A percentile compares a stretch with the other conserved stretches of the same genome.
phyloP scores from a whole-genome alignment of 495 filamentous ascomycete species.

The Aspergillus asperescens region DNA sequence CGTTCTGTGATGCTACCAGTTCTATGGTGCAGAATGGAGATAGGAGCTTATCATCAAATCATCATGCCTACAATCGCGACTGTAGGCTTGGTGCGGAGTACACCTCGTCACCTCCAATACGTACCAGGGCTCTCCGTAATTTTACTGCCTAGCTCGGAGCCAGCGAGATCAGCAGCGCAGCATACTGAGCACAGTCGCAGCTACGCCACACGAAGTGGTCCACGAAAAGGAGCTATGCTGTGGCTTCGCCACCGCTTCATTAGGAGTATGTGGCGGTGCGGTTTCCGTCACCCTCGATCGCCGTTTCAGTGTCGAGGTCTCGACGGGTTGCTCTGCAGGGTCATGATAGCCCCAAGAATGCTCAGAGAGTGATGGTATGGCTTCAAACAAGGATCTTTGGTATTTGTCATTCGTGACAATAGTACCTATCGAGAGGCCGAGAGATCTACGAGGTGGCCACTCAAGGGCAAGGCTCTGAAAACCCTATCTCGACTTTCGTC shows the following conservation, averaged over 20 bases:
- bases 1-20: neutral
- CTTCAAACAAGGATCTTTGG: neutral
- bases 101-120: neutral
- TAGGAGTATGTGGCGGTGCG: conserved; percentile 1
- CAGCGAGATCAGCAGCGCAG: neutral
- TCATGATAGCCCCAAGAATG: neutral
- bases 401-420: conserved; percentile 21
- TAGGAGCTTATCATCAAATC: neutral
- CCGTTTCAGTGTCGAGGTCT: neutral
- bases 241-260: neutral
- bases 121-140: conserved; percentile 2
- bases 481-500: conserved; percentile 1
- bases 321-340: conserved; percentile 1
- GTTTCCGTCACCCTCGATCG: neutral
- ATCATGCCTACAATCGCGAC: neutral
- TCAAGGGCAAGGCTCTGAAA: neutral
- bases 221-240: neutral
- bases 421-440: conserved; percentile 12
- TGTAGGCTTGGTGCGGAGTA: neutral
- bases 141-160: conserved; percentile 5
- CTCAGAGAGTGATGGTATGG: neutral
- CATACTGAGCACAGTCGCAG: neutral
- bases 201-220: neutral
- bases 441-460: conserved; percentile 1
- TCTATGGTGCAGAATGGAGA: conserved; percentile 5